Evolutionary conservation across 2,329 filamentous ascomycete species (phyloP).

Genomic region (Zymoseptoria brevis): DNA sequence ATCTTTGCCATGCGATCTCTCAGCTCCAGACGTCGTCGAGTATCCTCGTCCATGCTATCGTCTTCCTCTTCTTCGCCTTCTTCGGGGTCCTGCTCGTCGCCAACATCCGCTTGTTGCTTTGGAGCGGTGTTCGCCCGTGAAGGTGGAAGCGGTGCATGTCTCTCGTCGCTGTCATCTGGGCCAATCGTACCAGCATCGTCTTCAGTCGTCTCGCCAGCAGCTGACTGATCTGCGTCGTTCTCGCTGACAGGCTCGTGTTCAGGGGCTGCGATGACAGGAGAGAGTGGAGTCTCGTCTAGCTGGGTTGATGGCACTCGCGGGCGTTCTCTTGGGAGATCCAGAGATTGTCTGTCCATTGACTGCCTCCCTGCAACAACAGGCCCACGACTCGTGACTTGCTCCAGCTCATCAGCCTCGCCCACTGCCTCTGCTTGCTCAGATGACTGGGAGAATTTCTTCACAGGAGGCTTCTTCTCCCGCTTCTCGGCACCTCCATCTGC

Average conservation of each 20-base stretch:
- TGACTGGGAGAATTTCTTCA: constrained; percentile 55
- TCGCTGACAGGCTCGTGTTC: constrained; percentile 51
- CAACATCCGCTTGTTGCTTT: constrained; percentile 37
- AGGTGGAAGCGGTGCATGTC: constrained; percentile 35
- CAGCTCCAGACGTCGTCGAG: constrained; percentile 75
- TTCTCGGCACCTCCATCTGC: constrained; percentile 72
- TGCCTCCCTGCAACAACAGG: constrained; percentile 3
- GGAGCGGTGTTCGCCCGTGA: constrained; percentile 33
- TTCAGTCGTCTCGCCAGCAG: constrained; percentile 53
- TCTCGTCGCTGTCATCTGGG: constrained; percentile 67
- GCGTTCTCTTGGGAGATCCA: constrained; percentile 30
- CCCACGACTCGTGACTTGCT: constrained; percentile 30
- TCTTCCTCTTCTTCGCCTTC: constrained; percentile 64
- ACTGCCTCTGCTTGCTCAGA: constrained; percentile 27
- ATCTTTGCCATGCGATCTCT: constrained; percentile 96
- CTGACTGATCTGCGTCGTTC: constrained; percentile 60
- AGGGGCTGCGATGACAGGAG: constrained; percentile 28
- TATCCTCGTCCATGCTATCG: constrained; percentile 80
- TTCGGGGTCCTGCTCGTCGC: constrained; percentile 42
- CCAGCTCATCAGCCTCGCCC: constrained; percentile 31
- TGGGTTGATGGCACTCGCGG: constrained; percentile 30
- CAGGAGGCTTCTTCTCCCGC: constrained; percentile 65
- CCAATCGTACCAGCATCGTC: constrained; percentile 56
- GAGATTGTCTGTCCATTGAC: constrained; percentile 28
- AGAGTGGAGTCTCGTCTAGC: constrained; percentile 32